Percentiles rank a stretch among this genome's conserved stretches.
Conservation (phyloP, 1,284 basidiomycete species). For the Bondarzewia mesenterica region DNA sequence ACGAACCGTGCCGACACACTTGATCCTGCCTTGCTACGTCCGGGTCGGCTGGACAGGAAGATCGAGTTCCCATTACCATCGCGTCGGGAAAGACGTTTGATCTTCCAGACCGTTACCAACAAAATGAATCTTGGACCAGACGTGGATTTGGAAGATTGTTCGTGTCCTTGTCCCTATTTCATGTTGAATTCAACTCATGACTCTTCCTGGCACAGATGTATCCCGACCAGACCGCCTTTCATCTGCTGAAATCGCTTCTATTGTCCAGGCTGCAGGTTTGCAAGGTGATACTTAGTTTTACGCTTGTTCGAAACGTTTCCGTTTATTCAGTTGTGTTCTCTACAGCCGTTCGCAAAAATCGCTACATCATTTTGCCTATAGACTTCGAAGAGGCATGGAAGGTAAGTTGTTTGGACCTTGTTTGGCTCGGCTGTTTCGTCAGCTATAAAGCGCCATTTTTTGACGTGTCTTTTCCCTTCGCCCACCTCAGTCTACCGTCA, state of each 20-base stretch:
- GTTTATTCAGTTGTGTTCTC: background rate
- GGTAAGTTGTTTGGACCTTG: constrained; percentile 54
- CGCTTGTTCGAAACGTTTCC: background rate
- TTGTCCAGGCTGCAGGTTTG: constrained; percentile 95
- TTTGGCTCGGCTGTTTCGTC: constrained; percentile 28
- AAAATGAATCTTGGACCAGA: constrained; percentile 99
- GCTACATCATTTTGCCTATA: constrained; percentile 93
- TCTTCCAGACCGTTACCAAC: constrained; percentile 95
- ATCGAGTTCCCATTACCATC: constrained; percentile 98
- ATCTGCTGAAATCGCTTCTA: constrained; percentile 92
- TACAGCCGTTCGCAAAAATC: constrained; percentile 92
- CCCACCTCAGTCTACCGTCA: constrained; percentile 78
- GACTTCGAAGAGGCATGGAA: constrained; percentile 99
- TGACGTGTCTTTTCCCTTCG: constrained; percentile 18
- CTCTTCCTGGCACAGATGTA: constrained; percentile 57
- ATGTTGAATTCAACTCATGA: background rate
- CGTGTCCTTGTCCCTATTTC: constrained; percentile 22
- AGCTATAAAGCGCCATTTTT: constrained; percentile 25
- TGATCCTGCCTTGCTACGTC: constrained; percentile 94
- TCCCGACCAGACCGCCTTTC: constrained; percentile 94
- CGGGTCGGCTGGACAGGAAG: constrained; percentile 96
- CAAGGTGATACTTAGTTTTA: constrained; percentile 61
- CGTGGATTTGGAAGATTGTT: constrained; percentile 97
- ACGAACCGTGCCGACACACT: constrained; percentile 95
- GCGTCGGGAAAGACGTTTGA: constrained; percentile 90